Evolutionary conservation across 2,329 filamentous ascomycete genomes (phyloP), one percentile per base, ranked within the genome.

Genomic region (Ophiostoma pallidulum): DNA sequence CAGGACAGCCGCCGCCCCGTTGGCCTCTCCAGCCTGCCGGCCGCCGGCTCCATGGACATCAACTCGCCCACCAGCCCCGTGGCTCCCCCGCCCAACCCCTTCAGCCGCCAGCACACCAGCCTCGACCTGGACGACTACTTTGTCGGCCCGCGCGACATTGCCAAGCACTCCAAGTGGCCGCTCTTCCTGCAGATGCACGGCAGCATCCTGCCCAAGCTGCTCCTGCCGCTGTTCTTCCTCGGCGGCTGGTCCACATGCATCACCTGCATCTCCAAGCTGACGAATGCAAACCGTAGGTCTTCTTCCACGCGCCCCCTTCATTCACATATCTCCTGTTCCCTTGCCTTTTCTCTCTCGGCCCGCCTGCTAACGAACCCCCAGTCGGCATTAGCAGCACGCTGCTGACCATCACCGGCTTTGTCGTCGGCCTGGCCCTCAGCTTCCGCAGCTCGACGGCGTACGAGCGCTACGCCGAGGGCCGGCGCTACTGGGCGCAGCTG

Each of bases 381-480:
- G 60, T 65, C 35, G 73, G 71, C 37, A 77, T 89, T 52, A 73
- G 74, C 58, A 78, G 72, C 18, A 72, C 86, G 37, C 72, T 91
- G 16, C 72, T 90, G 40, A 90, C 84, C 0, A 79, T 91, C 19
- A 77, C 85, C 24, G 85, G 86, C 81, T 89, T 90, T 66, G 83
- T 90, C 50, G 84, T 90, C 60, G 81, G 82, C 76, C 65, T 90
- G 59, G 76, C 82, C 14, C 70, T 91, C 52, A 86, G 82, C 16
- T 88, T 91, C 68, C 80, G 85, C 46, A 86, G 78, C 52, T 82
- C 82, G 1, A 86, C 84, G 4, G 85, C 85, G 12, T 90, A 90
- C 57, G 85, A 90, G 64, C 76, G 50, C 45, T 74, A 73, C 59
- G 67, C 66, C 33, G 75, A 78, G 44, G 75, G 75, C n/a, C 68